phyloP scores from a whole-genome alignment of 768 basidiomycete genomes.

The Boletus barrowsii region DNA sequence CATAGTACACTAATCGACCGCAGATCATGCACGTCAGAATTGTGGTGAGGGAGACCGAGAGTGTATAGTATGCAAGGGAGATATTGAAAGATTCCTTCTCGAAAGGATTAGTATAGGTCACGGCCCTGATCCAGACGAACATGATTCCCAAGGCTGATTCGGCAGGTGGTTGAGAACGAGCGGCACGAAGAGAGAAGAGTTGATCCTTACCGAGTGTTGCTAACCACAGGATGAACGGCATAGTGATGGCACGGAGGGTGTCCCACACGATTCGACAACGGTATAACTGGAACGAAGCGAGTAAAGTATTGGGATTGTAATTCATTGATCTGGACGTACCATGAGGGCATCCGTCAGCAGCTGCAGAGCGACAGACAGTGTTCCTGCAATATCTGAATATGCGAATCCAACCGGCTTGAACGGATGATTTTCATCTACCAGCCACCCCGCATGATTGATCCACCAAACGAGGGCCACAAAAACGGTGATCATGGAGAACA shows the following conservation, averaged over 20 bases:
- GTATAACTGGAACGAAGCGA: constrained; percentile 8
- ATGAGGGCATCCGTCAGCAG: constrained; percentile 29
- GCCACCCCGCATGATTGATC: constrained; percentile 27
- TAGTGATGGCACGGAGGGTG: constrained; percentile 2
- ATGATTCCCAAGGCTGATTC: constrained; percentile 5
- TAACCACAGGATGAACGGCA: constrained; percentile 13
- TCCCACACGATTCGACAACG: constrained; percentile 33
- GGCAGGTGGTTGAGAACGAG: neutral
- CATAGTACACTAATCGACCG: neutral
- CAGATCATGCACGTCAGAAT: constrained; percentile 11
- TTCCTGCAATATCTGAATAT: no score
- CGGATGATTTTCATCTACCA: constrained; percentile 26
- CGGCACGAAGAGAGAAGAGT: neutral
- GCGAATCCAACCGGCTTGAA: no score
- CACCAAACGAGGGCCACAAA: neutral
- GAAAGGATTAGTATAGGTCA: no score
- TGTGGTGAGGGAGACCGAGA: constrained; percentile 1
- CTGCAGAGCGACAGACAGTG: constrained; percentile 18
- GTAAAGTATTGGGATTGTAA: neutral
- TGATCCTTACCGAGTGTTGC: constrained; percentile 7
- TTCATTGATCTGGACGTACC: constrained; percentile 10
- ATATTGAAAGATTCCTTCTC: neutral
- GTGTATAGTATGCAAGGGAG: constrained; percentile 1
- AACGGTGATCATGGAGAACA: neutral
- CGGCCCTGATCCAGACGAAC: neutral